Conservation (phyloP, 345 rosid species). For the Barbarea vulgaris region DNA sequence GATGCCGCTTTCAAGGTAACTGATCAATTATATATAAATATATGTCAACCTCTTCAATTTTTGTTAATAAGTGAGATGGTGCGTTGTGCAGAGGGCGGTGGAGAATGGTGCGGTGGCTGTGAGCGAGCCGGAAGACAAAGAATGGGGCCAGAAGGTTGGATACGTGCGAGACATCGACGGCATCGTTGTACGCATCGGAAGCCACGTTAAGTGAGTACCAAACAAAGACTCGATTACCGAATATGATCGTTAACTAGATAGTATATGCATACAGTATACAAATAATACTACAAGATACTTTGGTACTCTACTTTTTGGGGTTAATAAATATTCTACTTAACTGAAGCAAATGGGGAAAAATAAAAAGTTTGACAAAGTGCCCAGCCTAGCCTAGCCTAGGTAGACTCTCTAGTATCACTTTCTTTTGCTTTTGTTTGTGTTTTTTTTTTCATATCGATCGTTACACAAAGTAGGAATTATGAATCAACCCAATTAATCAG, state of each 20-base stretch:
- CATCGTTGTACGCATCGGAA: slow-evolving; percentile 66
- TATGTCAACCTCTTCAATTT: not conserved
- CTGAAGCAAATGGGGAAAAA: not conserved
- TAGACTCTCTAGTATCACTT: not conserved
- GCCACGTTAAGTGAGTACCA: slow-evolving; percentile 53
- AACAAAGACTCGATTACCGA: not conserved
- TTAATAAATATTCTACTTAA: not conserved
- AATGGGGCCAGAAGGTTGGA: slow-evolving; percentile 92
- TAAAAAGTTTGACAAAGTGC: not conserved
- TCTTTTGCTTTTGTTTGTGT: not conserved
- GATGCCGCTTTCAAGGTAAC: slow-evolving; percentile 82
- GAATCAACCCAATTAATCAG: not conserved
- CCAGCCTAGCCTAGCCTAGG: not conserved
- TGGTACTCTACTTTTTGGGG: not conserved
- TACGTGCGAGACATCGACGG: slow-evolving; percentile 84
- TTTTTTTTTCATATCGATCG: not conserved
- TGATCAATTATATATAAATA: not conserved
- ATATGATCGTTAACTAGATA: not conserved
- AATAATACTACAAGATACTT: slow-evolving; percentile 17
- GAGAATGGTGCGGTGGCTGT: slow-evolving; percentile 73
- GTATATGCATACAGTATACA: not conserved
- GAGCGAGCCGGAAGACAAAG: slow-evolving; percentile 72
- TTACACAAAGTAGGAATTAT: not conserved
- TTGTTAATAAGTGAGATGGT: slow-evolving; percentile 9
- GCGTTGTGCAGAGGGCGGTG: slow-evolving; percentile 66